phyloP scores from a whole-genome alignment of 148 eudicot species.

The Amaranthus cruentus region DNA sequence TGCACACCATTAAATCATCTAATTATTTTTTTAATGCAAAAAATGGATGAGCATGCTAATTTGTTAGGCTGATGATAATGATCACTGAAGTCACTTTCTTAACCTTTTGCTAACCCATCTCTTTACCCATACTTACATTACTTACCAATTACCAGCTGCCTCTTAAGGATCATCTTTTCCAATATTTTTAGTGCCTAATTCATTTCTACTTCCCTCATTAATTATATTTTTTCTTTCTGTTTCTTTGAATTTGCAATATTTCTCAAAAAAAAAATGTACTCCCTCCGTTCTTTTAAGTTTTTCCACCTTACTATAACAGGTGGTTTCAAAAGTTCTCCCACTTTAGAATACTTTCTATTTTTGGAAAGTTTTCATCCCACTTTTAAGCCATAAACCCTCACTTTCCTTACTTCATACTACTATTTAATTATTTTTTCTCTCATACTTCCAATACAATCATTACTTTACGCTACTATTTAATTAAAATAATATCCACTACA shows the following conservation, averaged over 20 bases:
- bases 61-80: not conserved
- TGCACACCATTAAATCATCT: conserved; percentile 6
- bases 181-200: conserved; percentile 1
- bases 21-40: not conserved
- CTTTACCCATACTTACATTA: not conserved
- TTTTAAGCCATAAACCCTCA: no score
- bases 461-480: no score
- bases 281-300: no score
- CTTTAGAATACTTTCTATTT: no score
- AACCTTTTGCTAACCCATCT: conserved; percentile 12
- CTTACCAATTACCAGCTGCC: conserved; percentile 9
- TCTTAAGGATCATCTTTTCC: conserved; percentile 4
- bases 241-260: not conserved
- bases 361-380: no score
- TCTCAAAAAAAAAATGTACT: not conserved
- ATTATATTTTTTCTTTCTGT: not conserved
- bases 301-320: no score
- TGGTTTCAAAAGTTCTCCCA: no score
- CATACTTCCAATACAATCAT: no score
- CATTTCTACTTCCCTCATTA: not conserved
- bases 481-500: no score
- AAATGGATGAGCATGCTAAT: not conserved
- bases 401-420: no score
- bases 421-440: no score
- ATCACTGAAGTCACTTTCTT: conserved; percentile 20